Base-by-base conservation (phyloP, 1,139 yeast species). In the Meyerozyma carpophila region DNA sequence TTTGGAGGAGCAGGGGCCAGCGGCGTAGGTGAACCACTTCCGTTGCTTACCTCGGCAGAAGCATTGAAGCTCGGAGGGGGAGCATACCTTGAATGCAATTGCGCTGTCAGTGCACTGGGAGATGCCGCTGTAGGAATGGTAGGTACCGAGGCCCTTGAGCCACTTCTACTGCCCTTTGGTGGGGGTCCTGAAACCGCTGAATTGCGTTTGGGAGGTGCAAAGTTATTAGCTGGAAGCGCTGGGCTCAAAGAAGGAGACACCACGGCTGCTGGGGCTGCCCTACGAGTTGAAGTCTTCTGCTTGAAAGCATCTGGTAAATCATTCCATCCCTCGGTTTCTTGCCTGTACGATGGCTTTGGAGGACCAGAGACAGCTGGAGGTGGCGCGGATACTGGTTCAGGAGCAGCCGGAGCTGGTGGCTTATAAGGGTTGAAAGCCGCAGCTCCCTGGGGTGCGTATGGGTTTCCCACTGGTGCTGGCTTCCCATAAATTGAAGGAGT, bases 301-400 rank as follows among this genome's bases (percentile, higher is more conserved):
- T 71, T 80, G 61, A 84, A 75, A 25, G 79, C 72, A n/a, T 82
- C 75, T 41, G 97, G 96, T 51, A 91, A 71, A 62, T 91, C 97
- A 58, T 91, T 91, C 97, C 97, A 91, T 3, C 97, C 97, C 41
- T 86, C 93, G 39, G 82, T 82, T 39, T 84, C 84, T 56, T 59
- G 61, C 44, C 75, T 78, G 54, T 73, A 77, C 40, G 71, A 66
- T 9, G 69, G 56, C 43, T 60, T 62, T 32, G 75, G 61, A 34
- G 77, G 73, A 4, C 29, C 39, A 16, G 32, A 36, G 5, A 59
- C 56, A 8, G 66, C 58, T 21, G 70, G 65, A 13, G 71, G 68
- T 25, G 65, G 63, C 41, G 63, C 65, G 20, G 63, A 60, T 11
- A 39, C 43, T 2, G 46, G 41, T 18, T 37, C 34, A 5, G 44